These are phyloP conservation scores for Moesziomyces parantarcticus DNA, from an alignment of 1,284 basidiomycete species.

Conservation along the genomic window DNA sequence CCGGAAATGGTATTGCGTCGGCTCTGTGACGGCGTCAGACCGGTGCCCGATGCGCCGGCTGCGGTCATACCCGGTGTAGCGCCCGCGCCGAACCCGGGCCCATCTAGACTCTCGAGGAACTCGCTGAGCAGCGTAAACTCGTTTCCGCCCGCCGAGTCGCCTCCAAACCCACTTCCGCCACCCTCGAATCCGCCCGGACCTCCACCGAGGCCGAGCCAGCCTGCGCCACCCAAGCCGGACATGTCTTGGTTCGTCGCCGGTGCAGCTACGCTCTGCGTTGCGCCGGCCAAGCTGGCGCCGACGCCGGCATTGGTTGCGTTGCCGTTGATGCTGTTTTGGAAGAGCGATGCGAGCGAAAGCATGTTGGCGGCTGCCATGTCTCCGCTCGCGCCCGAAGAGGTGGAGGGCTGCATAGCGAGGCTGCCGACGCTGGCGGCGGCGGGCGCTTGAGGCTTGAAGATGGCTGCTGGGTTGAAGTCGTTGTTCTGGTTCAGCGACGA, in stretches of 20 bases:
- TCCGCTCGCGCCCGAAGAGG: conserved; percentile 2
- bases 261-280: not conserved
- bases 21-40: conserved; percentile 31
- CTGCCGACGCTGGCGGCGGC: conserved; percentile 1
- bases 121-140: conserved; percentile 63
- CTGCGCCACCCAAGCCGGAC: conserved; percentile 55
- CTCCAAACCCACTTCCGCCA: conserved; percentile 49
- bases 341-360: conserved; percentile 31
- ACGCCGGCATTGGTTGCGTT: not conserved
- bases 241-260: conserved; percentile 3
- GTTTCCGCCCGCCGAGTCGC: conserved; percentile 61
- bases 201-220: conserved; percentile 63
- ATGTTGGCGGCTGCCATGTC: conserved; percentile 22
- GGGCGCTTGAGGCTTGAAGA: conserved; percentile 37
- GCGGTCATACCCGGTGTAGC: conserved; percentile 27
- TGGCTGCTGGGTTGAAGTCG: conserved; percentile 17
- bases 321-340: conserved; percentile 23
- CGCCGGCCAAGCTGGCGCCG: not conserved
- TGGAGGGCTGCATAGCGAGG: conserved; percentile 15
- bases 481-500: conserved; percentile 27
- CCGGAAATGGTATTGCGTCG: conserved; percentile 35
- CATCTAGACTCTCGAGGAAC: conserved; percentile 64
- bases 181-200: conserved; percentile 40
- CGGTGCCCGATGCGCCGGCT: conserved; percentile 12
- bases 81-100: conserved; percentile 37